Evolutionary conservation across 2,329 filamentous ascomycete species (phyloP).

Genomic region (Lasiodiplodia theobromae): DNA sequence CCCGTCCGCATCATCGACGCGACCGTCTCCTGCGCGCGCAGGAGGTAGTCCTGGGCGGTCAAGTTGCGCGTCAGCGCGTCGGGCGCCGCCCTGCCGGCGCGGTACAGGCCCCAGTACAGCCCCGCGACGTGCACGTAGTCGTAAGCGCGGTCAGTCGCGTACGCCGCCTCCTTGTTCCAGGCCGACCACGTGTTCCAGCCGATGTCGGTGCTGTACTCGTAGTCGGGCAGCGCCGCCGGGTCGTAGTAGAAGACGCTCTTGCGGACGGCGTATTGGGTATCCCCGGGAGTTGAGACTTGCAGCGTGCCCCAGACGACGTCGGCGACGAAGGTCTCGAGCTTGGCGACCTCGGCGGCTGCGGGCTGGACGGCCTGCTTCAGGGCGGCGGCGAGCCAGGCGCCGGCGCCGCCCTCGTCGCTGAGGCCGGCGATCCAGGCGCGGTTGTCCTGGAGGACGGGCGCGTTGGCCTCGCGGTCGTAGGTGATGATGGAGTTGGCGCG

Average conservation of each 20-base stretch:
- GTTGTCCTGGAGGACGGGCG: conserved; percentile 52
- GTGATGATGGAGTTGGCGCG: conserved; percentile 64
- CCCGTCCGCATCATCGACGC: conserved; percentile 45
- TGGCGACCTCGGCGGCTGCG: conserved; percentile 55
- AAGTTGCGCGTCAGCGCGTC: conserved; percentile 48
- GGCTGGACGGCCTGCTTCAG: conserved; percentile 64
- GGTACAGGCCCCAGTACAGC: conserved; percentile 66
- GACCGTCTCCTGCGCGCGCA: conserved; percentile 61
- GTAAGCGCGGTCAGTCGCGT: conserved; percentile 60
- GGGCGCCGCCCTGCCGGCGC: conserved; percentile 59
- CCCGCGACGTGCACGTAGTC: conserved; percentile 66
- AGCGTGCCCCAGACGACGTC: conserved; percentile 59
- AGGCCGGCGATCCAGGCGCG: conserved; percentile 67
- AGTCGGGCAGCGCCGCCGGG: conserved; percentile 50
- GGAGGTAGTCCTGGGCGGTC: conserved; percentile 63
- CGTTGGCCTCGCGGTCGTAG: conserved; percentile 55
- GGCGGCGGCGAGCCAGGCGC: conserved; percentile 62
- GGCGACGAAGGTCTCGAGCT: conserved; percentile 63
- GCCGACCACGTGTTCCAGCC: conserved; percentile 61
- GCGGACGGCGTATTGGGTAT: conserved; percentile 54
- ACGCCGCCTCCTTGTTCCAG: conserved; percentile 58
- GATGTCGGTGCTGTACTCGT: conserved; percentile 52
- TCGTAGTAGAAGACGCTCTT: conserved; percentile 67
- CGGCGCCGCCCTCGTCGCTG: conserved; percentile 66
- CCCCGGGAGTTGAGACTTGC: conserved; percentile 49